Evolutionary conservation across 1,139 yeast species (phyloP).

Genomic region (Tardiomyces digboiensis): DNA sequence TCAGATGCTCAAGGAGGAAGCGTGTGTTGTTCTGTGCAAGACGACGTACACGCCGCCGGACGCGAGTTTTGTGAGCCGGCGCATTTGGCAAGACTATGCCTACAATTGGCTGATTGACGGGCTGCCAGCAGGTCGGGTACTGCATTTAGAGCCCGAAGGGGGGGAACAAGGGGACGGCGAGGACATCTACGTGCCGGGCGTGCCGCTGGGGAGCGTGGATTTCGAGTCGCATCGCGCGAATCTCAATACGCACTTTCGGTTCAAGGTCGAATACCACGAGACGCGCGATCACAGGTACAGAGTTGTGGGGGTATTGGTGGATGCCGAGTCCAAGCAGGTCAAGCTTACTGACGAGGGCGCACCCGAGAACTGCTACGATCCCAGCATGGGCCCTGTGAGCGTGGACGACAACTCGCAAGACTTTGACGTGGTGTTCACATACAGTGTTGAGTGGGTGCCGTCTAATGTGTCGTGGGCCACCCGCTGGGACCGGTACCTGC

Average conservation of each 20-base stretch:
- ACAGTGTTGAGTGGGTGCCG: constrained; percentile 54
- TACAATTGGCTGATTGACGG: constrained; percentile 96
- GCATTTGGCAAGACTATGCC: constrained; percentile 72
- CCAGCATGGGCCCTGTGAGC: constrained; percentile 1
- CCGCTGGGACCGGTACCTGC: constrained; percentile 96
- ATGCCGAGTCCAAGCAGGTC: constrained; percentile 33
- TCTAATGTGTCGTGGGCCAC: constrained; percentile 92
- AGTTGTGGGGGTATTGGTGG: constrained; percentile 84
- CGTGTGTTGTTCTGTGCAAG: constrained; percentile 59
- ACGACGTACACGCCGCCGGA: constrained; percentile 51
- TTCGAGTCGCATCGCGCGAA: constrained; percentile 32
- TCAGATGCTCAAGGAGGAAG: constrained; percentile 61
- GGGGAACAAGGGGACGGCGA: constrained; percentile 9
- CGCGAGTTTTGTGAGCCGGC: constrained; percentile 62
- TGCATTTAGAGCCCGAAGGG: too few relatives aligned
- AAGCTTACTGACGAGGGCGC: not conserved
- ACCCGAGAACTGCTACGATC: not conserved
- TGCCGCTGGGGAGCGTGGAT: constrained; percentile 51
- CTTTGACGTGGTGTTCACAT: constrained; percentile 41
- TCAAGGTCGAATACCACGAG: constrained; percentile 72
- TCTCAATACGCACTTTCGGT: constrained; percentile 72
- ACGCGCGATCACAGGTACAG: constrained; percentile 62
- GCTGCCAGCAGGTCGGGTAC: constrained; percentile 65
- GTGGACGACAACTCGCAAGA: constrained; percentile 23
- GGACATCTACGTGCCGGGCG: constrained; percentile 66